These are phyloP conservation scores for Phytophthora quininea DNA, from an alignment of 352 stramenopile genomes.

Conservation along the genomic window DNA sequence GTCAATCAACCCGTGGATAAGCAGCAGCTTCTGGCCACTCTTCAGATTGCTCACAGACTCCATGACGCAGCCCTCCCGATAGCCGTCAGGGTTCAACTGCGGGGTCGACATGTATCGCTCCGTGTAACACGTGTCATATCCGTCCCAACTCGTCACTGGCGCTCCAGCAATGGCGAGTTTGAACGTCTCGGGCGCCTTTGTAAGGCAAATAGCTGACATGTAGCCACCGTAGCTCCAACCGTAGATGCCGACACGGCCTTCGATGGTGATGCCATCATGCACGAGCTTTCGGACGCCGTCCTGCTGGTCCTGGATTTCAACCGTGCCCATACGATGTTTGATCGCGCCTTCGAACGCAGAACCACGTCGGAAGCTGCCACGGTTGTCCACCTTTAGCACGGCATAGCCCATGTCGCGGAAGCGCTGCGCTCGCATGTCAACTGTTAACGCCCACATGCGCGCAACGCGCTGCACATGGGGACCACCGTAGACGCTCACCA, in stretches of 20 bases:
- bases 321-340: conserved; percentile 91
- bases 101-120: conserved; percentile 97
- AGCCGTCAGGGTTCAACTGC: conserved; percentile 92
- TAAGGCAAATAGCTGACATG: conserved; percentile 96
- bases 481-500: conserved; percentile 97
- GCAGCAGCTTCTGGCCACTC: conserved; percentile 89
- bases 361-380: conserved; percentile 92
- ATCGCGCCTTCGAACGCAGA: conserved; percentile 94
- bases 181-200: conserved; percentile 96
- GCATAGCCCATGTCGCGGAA: conserved; percentile 94
- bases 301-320: conserved; percentile 90
- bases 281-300: conserved; percentile 84
- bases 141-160: conserved; percentile 97
- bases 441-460: conserved; percentile 91
- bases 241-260: conserved; percentile 93
- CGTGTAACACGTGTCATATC: conserved; percentile 99
- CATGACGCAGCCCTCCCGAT: conserved; percentile 91
- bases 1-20: conserved; percentile 97
- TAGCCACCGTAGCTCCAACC: conserved; percentile 99
- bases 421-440: conserved; percentile 94
- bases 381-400: conserved; percentile 97
- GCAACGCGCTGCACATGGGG: conserved; percentile 96
- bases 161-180: conserved; percentile 95
- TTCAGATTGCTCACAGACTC: conserved; percentile 93
- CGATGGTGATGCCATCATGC: conserved; percentile 87